Evolutionary conservation across 257 asterid species (phyloP).

Genomic region (Haberlea rhodopensis): DNA sequence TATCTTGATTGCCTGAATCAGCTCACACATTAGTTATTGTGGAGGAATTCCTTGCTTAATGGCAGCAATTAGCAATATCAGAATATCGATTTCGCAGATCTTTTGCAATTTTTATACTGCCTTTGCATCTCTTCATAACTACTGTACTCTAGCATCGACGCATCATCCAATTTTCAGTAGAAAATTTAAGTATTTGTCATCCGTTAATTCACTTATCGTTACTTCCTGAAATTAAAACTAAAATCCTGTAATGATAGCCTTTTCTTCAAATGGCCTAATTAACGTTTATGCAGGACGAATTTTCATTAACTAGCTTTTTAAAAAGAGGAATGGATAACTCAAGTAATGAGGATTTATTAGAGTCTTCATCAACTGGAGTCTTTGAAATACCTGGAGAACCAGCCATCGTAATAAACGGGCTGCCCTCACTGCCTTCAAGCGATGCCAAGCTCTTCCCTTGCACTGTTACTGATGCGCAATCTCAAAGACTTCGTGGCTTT

Average conservation of each 20-base stretch:
- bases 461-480: slow-evolving; percentile 24
- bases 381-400: slow-evolving; percentile 66
- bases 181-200: not conserved
- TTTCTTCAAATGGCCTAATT: not conserved
- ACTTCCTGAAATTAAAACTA: not conserved
- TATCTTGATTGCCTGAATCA: not conserved
- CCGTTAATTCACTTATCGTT: not conserved
- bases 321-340: slow-evolving; percentile 38
- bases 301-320: not conserved
- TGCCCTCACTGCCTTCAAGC: slow-evolving; percentile 45
- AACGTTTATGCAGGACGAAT: slow-evolving; percentile 6
- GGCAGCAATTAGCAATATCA: not conserved
- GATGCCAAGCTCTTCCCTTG: slow-evolving; percentile 22
- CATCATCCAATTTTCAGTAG: not conserved
- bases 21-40: not conserved
- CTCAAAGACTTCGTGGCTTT: slow-evolving; percentile 32
- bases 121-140: not conserved
- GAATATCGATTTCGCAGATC: not conserved
- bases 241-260: not conserved
- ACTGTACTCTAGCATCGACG: not conserved
- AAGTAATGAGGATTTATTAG: slow-evolving; percentile 25
- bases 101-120: not conserved
- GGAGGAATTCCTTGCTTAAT: not conserved
- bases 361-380: slow-evolving; percentile 28
- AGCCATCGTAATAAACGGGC: slow-evolving; percentile 52